Evolutionary conservation across 202 grass and related monocot species (phyloP).

Genomic region (Setaria viridis): DNA sequence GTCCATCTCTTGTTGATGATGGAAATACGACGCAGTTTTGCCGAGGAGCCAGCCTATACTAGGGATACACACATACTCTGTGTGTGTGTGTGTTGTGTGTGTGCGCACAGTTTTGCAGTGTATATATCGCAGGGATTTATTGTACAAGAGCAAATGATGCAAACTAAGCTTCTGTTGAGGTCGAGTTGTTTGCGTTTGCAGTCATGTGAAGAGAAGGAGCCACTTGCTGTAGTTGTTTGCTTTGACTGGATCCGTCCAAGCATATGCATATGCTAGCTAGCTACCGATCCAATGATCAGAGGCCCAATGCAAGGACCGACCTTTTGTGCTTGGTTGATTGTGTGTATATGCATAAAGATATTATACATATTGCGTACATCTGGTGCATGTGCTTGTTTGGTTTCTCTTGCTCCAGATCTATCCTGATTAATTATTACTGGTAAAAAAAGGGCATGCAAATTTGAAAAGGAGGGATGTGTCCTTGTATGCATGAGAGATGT

Average conservation of each 20-base stretch:
- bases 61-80: neutral
- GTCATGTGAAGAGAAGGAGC: neutral
- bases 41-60: neutral
- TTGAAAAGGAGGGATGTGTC: neutral
- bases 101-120: neutral
- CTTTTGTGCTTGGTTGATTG: neutral
- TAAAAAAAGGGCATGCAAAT: neutral
- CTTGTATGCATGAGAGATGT: slow-evolving; percentile 1
- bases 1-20: neutral
- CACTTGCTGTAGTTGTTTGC: neutral
- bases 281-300: neutral
- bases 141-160: neutral
- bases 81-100: neutral
- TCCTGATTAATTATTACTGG: neutral
- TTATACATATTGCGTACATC: neutral
- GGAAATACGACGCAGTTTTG: neutral
- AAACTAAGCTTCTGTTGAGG: neutral
- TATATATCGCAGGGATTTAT: neutral
- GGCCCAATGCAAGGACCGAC: neutral
- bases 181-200: neutral
- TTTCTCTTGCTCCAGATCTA: slow-evolving; percentile 5
- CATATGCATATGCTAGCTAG: neutral
- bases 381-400: slow-evolving; percentile 22
- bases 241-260: slow-evolving; percentile 7
- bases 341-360: neutral